Evolutionary conservation across 31 red algal species (phyloP).

Genomic region (Pterothamnion heteromorphum): DNA sequence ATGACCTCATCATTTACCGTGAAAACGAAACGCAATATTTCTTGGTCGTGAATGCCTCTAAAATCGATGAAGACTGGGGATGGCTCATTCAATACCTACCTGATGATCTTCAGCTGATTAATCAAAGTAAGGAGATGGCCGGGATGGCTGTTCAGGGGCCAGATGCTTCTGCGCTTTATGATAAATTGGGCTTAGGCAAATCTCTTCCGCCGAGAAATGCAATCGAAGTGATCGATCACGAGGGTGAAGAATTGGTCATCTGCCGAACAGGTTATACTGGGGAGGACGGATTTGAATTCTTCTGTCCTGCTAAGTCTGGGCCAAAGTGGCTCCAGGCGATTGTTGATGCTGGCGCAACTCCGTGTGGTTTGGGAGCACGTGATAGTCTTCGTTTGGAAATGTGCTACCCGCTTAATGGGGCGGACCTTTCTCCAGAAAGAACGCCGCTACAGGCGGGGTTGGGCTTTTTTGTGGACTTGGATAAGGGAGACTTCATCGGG

Average conservation of each 20-base stretch:
- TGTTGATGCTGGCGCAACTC: constrained; percentile 55
- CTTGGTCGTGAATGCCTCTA: constrained; percentile 91
- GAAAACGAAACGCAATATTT: constrained; percentile 49
- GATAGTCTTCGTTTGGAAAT: constrained; percentile 91
- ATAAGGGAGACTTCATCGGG: background rate
- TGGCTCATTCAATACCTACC: constrained; percentile 67
- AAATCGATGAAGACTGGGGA: constrained; percentile 86
- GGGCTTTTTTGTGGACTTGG: background rate
- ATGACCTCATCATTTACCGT: constrained; percentile 92
- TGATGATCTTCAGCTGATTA: background rate
- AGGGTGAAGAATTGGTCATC: constrained; percentile 64
- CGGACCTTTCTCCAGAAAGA: constrained; percentile 80
- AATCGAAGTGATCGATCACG: background rate
- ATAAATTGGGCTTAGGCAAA: constrained; percentile 37
- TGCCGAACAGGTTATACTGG: constrained; percentile 94
- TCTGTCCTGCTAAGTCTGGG: constrained; percentile 54
- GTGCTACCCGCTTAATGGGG: constrained; percentile 88
- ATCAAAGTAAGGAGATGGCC: background rate
- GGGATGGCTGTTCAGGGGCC: constrained; percentile 95
- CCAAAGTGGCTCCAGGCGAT: constrained; percentile 64
- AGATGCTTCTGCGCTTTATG: constrained; percentile 69
- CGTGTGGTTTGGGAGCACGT: constrained; percentile 81
- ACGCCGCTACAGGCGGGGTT: constrained; percentile 86
- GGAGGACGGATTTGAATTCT: constrained; percentile 97
- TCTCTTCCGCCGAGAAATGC: constrained; percentile 48